Evolutionary conservation across 495 filamentous ascomycete species (phyloP).

Genomic region (Aspergillus taichungensis): DNA sequence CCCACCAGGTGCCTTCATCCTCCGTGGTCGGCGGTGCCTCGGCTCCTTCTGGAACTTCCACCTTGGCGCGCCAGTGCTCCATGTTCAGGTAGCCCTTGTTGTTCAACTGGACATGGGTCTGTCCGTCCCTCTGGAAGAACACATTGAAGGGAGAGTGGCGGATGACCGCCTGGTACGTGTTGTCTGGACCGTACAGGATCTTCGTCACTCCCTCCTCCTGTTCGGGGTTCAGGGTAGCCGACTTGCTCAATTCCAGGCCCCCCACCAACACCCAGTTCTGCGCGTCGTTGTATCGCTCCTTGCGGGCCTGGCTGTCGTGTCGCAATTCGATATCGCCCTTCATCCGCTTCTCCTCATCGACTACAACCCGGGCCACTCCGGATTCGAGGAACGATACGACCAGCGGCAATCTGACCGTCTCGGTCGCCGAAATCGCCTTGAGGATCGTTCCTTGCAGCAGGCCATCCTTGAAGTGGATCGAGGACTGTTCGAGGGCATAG

Average conservation of each 20-base stretch:
- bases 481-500: conserved; percentile 64
- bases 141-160: conserved; percentile 73
- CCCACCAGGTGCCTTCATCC: conserved; percentile 94
- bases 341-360: conserved; percentile 85
- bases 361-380: conserved; percentile 71
- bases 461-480: conserved; percentile 69
- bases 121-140: conserved; percentile 74
- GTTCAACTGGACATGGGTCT: conserved; percentile 81
- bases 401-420: conserved; percentile 68
- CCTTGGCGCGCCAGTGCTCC: conserved; percentile 91
- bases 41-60: conserved; percentile 51
- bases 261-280: conserved; percentile 82
- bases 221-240: conserved; percentile 50
- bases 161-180: conserved; percentile 71
- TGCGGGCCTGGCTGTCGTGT: conserved; percentile 73
- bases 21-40: conserved; percentile 30
- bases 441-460: conserved; percentile 68
- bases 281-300: conserved; percentile 89
- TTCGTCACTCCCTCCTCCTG: conserved; percentile 57
- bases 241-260: conserved; percentile 58
- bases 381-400: conserved; percentile 81
- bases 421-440: conserved; percentile 60
- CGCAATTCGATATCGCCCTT: conserved; percentile 84
- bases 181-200: conserved; percentile 70
- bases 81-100: conserved; percentile 79